Evolutionary conservation across 441 rosid species (phyloP).

Genomic region (Syzygium syzygioides): DNA sequence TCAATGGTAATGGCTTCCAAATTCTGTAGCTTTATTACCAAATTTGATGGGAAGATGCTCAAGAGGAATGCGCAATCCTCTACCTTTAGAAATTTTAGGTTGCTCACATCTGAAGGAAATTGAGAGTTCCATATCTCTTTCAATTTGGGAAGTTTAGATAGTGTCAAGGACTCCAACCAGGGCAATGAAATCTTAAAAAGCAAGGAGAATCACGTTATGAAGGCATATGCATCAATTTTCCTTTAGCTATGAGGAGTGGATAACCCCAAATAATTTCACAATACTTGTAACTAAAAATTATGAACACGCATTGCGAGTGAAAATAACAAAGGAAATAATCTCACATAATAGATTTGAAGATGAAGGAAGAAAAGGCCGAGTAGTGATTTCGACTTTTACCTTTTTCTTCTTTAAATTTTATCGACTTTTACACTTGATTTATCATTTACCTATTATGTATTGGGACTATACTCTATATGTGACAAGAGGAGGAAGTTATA

Average conservation of each 20-base stretch:
- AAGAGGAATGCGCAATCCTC: too few species aligned
- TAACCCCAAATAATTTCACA: accelerated
- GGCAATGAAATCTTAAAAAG: too few species aligned
- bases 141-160: too few species aligned
- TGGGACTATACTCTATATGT: too few species aligned
- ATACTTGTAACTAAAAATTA: accelerated
- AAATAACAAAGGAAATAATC: neutral
- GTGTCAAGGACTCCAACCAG: too few species aligned
- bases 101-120: too few species aligned
- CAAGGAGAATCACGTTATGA: too few species aligned
- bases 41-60: too few species aligned
- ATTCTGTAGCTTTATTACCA: neutral
- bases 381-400: neutral
- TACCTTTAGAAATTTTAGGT: too few species aligned
- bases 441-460: neutral
- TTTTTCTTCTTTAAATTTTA: neutral
- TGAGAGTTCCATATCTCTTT: too few species aligned
- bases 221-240: too few species aligned
- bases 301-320: accelerated
- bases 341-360: accelerated
- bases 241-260: neutral
- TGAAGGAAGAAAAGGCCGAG: accelerated
- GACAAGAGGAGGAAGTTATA: neutral
- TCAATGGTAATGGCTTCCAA: neutral
- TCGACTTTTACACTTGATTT: too few species aligned